Base-by-base conservation (phyloP, 2,329 filamentous ascomycete species). In the Chrysoporthe cubensis region DNA sequence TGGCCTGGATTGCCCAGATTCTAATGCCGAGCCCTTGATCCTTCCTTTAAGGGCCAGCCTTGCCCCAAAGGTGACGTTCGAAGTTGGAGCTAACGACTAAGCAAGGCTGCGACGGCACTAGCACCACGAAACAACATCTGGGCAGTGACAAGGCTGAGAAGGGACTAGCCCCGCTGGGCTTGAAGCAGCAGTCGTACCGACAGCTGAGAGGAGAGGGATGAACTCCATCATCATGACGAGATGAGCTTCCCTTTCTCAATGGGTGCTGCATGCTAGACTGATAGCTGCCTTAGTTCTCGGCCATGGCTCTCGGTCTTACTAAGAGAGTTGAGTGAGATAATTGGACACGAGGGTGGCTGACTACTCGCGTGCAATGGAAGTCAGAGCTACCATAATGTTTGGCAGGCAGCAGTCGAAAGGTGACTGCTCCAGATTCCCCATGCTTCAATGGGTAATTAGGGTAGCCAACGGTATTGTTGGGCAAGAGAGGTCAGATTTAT, bases 21-120 rank as follows among this genome's bases (percentile, higher is more conserved):
- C 21, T 42, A 44, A 8, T 48, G 40, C 52, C 16, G 21, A 18
- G 3, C 18, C 16, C 1, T 18, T 11, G 26, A 5, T 58, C 32
- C 16, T 58, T 48, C 52, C 46, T 34, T 18, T 42, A 6, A 16
- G n/a, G n/a, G 61, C 48, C 21, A 64, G 62, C 62, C 62, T 57
- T 48, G 62, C 37, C 62, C 26, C 34, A 40, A 26, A 13, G 40
- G 8, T 21, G 62, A 58, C 37, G 42, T 64, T 26, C 52, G n/a
- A 26, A 42, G 26, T 16, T 34, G 32, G 40, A 42, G 40, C 18
- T 26, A 48, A 32, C 62, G 44, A 62, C 60, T 44, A 44, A 46
- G 62, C 52, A 48, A 64, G 57, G 57, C 57, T 60, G 42, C 40
- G n/a, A 44, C 1, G 40, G 57, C 37, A 32, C 40, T 57, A 21